Conservation (phyloP, 176 grass and related monocot genomes). For the Triticum turgidum region DNA sequence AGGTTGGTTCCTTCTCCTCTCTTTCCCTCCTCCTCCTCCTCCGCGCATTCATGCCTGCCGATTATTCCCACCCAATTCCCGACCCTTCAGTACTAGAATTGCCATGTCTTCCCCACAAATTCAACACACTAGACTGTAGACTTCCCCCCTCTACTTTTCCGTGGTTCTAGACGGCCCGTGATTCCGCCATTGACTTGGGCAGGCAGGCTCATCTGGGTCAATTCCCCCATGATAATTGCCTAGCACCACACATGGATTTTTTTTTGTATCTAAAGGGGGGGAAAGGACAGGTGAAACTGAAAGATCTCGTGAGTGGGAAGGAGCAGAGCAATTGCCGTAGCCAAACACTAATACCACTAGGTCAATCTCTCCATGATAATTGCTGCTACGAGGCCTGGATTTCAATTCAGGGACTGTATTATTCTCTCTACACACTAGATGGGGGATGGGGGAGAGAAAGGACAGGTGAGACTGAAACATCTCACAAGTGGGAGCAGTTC, state of each 20-base stretch:
- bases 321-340: too few relatives aligned
- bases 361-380: not conserved
- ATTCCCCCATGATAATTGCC: not conserved
- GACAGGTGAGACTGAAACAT: constrained; percentile 15
- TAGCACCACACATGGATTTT: not conserved
- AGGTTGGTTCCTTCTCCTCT: too few relatives aligned
- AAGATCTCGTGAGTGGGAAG: not conserved
- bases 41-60: too few relatives aligned
- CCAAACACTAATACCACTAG: too few relatives aligned
- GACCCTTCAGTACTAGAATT: not conserved
- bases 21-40: too few relatives aligned
- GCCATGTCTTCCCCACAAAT: not conserved
- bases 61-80: not conserved
- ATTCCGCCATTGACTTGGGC: constrained; percentile 19
- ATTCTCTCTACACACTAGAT: not conserved
- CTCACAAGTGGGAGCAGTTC: not conserved
- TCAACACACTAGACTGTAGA: not conserved
- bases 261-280: too few relatives aligned
- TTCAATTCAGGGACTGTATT: not conserved
- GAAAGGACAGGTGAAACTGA: not conserved
- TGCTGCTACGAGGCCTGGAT: not conserved
- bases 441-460: not conserved
- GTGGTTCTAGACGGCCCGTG: not conserved
- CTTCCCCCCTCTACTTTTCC: not conserved
- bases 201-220: not conserved